Base-by-base conservation (phyloP, 2,329 filamentous ascomycete genomes). In the Fusarium oxysporum region DNA sequence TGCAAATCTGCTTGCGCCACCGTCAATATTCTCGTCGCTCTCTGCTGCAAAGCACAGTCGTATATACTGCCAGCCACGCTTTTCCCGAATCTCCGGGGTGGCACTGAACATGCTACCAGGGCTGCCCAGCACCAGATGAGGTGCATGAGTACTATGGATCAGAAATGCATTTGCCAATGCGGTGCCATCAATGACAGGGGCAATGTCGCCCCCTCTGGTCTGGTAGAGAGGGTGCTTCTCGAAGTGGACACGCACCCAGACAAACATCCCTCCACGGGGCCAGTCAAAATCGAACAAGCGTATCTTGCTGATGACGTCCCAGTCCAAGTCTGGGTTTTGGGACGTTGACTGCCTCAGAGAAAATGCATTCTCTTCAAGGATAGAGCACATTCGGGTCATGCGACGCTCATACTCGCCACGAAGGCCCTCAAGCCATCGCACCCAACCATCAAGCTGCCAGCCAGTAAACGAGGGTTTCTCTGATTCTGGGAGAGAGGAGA, bases 231-330 rank as follows among this genome's bases (percentile, higher is more conserved):
- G 93, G 78, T 97, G 95, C 4, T 86, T 85, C 61, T 92, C 88
- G 76, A 95, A 92, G 79, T 90, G 87, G 68, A 96, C 83, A 62
- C 89, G 87, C 7, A 97, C 77, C 95, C 95, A 98, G 62, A 97
- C 82, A 81, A 97, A 98, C 95, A 98, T 98, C 78, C 95, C 95
- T 40, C 92, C 95, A 33, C 92, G 89, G 2, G 95, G 95, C 87
- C 93, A 94, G 74, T 88, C 83, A 79, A 97, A 97, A 50, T 91
- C 89, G 81, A 92, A 93, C 74, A 97, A 88, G 68, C 88, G 86
- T 2, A 89, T 92, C 82, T 93, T 95, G 77, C 91, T 91, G 51
- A 97, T 87, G 66, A 95, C 88, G 66, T 91, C 89, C 91, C 93
- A 96, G 65, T 93, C 92, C 44, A 88, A 83, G 40, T 86, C 83